Evolutionary conservation across 164 flowering plant genomes (phyloP), one percentile per base, ranked within the genome.

Genomic region (Echeveria elegans): DNA sequence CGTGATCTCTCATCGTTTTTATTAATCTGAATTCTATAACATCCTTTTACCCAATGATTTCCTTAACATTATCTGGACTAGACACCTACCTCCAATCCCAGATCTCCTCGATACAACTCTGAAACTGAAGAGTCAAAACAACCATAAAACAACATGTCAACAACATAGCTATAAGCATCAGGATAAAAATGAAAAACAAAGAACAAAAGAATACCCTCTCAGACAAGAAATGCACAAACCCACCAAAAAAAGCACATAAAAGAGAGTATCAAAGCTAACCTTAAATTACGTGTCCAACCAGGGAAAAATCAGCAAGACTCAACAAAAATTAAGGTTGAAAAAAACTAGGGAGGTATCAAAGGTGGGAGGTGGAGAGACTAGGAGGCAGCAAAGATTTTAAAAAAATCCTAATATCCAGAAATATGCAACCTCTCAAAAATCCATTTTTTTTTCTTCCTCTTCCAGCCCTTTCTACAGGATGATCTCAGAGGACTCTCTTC

Each of bases 1-100:
- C 71, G 9, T 73, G 77, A 74, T 82, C 83, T 71, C 79, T 82
- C 87, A 78, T 80, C 40, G 68, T 71, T 62, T 38, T 9, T 14
- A 50, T 48, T 53, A 15, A 32, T 62, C 48, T 60, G 65, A 43
- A 63, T 41, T 59, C 71, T 63, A 68, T 66, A 72, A 63, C 69
- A 69, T 69, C 72, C 62, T 72, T 67, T 48, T 66, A 43, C 28
- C 65, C 69, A 63, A 70, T 37, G 40, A 66, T 38, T 3, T 18
- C 14, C 61, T 28, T 28, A 19, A 29, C 77, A 71, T 50, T 60
- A 23, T 66, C 72, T 2, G 45, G 45, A 63, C 66, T 28, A 40
- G 37, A 56, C 70, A 61, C 45, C 58, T 43, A 69, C 66, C 65
- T 23, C 32, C 24, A 18, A 30, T 12, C 61, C 32, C 19, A 11